A percentile compares a stretch with the other conserved stretches of the same genome.
Evolutionary conservation across 2,329 filamentous ascomycete genomes (phyloP).

Genomic region (Cercospora sp.): DNA sequence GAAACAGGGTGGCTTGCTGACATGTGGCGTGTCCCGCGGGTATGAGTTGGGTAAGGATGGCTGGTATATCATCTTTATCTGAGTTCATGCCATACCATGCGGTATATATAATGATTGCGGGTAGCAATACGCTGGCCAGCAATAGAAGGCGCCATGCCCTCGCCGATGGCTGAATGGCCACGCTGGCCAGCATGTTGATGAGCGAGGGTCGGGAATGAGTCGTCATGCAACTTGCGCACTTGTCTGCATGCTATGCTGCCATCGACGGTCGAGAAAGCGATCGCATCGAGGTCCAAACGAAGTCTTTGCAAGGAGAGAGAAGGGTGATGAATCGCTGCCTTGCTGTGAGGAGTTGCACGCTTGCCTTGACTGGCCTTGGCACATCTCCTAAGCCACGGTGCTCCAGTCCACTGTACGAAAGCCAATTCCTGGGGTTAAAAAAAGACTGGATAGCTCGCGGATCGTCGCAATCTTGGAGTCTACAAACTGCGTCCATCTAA

Average conservation of each 20-base stretch:
- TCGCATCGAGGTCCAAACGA: not conserved
- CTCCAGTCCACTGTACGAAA: not conserved
- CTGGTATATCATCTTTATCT: conserved; percentile 25
- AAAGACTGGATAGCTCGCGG: not conserved
- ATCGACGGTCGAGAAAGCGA: not conserved
- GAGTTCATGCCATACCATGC: conserved; percentile 29
- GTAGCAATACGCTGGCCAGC: conserved; percentile 13
- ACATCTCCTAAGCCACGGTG: not conserved
- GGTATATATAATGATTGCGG: conserved; percentile 17
- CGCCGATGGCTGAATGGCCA: conserved; percentile 11
- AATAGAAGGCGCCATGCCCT: conserved; percentile 15
- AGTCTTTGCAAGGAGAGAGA: not conserved
- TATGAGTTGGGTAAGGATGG: conserved; percentile 26
- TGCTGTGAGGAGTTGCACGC: not conserved
- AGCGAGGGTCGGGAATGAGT: not conserved
- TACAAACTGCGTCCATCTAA: not conserved
- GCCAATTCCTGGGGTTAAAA: not conserved
- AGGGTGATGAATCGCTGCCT: not conserved
- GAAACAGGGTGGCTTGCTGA: conserved; percentile 22
- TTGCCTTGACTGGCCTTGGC: not conserved
- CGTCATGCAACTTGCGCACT: not conserved
- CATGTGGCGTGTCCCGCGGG: conserved; percentile 29
- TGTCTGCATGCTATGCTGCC: not conserved
- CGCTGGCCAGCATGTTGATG: conserved; percentile 6
- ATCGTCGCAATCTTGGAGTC: not conserved